Percentiles rank a stretch among this genome's conserved stretches.
Evolutionary conservation across 163 green algal genomes (phyloP).

Genomic region (Picocystis sp.): DNA sequence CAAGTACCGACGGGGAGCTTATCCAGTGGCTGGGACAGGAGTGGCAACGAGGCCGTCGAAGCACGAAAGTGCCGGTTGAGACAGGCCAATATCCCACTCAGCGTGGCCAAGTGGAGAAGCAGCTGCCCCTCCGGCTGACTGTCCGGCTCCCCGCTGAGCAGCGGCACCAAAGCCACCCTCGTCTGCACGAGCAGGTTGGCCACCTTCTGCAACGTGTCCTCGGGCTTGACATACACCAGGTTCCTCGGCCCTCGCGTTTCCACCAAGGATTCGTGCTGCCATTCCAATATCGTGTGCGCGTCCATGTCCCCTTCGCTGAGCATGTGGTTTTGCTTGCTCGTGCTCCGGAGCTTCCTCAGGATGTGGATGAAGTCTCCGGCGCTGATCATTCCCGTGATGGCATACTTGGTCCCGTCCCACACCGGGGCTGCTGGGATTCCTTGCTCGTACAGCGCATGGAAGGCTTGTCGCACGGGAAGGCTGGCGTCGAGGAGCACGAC

Average conservation of each 20-base stretch:
- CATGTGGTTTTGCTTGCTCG: conserved; percentile 10
- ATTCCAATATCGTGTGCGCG: conserved; percentile 59
- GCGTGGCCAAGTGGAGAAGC: conserved; percentile 70
- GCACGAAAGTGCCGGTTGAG: conserved; percentile 77
- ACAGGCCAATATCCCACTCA: conserved; percentile 74
- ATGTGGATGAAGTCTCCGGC: conserved; percentile 93
- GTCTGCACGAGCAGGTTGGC: conserved; percentile 46
- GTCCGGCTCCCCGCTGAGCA: conserved; percentile 33
- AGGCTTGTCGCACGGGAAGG: conserved; percentile 80
- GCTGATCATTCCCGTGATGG: conserved; percentile 64
- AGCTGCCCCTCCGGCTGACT: conserved; percentile 14
- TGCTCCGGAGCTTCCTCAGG: conserved; percentile 46
- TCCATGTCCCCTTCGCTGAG: conserved; percentile 86
- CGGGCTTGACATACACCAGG: conserved; percentile 44
- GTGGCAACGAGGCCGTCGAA: conserved; percentile 51
- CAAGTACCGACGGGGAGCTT: conserved; percentile 76
- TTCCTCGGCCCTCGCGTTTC: conserved; percentile 12
- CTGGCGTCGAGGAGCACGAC: conserved; percentile 87
- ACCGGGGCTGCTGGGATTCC: conserved; percentile 70
- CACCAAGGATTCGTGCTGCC: conserved; percentile 49
- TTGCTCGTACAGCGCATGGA: conserved; percentile 93
- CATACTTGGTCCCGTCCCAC: conserved; percentile 56
- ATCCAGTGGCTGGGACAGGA: conserved; percentile 59
- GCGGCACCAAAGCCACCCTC: conserved; percentile 59
- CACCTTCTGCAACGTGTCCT: conserved; percentile 52